These are phyloP conservation scores for Lepidopterella palustris DNA, from an alignment of 495 filamentous ascomycete genomes.

Conservation along the genomic window DNA sequence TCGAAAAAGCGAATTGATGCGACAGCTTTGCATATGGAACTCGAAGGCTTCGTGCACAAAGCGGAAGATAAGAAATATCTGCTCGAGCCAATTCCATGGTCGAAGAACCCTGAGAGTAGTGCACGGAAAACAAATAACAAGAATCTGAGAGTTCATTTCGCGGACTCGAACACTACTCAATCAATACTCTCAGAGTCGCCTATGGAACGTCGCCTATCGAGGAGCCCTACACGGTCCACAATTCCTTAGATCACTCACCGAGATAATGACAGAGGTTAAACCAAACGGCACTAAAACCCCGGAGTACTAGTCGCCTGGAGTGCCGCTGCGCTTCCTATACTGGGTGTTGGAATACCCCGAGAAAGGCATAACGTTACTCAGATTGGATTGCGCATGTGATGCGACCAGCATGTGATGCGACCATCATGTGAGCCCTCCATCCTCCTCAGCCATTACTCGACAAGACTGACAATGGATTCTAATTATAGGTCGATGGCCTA, in stretches of 20 bases:
- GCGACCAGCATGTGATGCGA: background rate
- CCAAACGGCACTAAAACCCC: background rate
- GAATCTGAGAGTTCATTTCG: background rate
- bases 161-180: background rate
- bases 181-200: background rate
- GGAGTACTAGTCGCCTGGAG: background rate
- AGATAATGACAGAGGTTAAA: background rate
- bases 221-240: background rate
- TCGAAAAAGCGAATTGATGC: conserved; percentile 6
- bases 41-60: background rate
- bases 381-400: background rate
- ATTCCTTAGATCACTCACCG: background rate
- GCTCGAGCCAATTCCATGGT: conserved; percentile 1
- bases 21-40: background rate
- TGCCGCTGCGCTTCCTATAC: background rate
- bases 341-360: background rate
- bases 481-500: background rate
- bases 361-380: background rate
- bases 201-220: background rate
- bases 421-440: background rate
- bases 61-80: conserved; percentile 6
- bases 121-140: background rate
- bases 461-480: background rate
- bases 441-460: background rate
- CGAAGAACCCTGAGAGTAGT: background rate